Evolutionary conservation across 495 filamentous ascomycete species (phyloP).

Genomic region (Collariella sp.): DNA sequence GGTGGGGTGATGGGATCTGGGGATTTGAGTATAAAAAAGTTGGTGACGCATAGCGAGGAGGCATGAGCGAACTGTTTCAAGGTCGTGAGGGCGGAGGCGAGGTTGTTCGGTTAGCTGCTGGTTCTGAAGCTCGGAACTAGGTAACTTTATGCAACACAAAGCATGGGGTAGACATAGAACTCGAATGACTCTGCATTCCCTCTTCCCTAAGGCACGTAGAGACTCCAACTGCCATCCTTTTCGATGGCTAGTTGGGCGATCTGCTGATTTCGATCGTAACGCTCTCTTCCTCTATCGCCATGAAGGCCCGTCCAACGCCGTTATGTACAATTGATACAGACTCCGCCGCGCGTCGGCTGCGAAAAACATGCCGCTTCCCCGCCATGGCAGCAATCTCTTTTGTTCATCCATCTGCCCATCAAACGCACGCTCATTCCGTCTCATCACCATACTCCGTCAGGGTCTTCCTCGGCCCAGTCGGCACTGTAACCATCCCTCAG

Average conservation of each 20-base stretch:
- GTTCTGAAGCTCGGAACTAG: neutral
- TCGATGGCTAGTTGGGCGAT: neutral
- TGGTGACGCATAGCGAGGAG: neutral
- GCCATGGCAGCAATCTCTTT: neutral
- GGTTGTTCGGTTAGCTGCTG: neutral
- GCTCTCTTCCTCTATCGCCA: neutral
- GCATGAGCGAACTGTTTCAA: neutral
- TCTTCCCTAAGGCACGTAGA: too few species aligned
- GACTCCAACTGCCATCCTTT: neutral
- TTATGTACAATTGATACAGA: constrained; percentile 27
- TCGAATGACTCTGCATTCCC: too few species aligned
- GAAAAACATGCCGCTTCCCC: too few species aligned
- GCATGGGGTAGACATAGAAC: too few species aligned
- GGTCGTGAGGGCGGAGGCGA: too few species aligned
- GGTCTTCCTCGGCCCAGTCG: constrained; percentile 60
- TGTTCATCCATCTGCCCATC: neutral
- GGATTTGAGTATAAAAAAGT: neutral
- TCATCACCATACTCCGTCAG: constrained; percentile 71
- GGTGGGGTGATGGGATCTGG: neutral
- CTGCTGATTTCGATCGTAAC: neutral
- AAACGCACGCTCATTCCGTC: constrained; percentile 9
- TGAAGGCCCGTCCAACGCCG: constrained; percentile 1
- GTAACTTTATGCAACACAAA: neutral
- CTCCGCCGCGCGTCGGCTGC: neutral
- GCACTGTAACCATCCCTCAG: constrained; percentile 46